A percentile compares a stretch with the other conserved stretches of the same genome.
Evolutionary conservation across 2,329 filamentous ascomycete species (phyloP).

Genomic region (Phialophora verrucosa): DNA sequence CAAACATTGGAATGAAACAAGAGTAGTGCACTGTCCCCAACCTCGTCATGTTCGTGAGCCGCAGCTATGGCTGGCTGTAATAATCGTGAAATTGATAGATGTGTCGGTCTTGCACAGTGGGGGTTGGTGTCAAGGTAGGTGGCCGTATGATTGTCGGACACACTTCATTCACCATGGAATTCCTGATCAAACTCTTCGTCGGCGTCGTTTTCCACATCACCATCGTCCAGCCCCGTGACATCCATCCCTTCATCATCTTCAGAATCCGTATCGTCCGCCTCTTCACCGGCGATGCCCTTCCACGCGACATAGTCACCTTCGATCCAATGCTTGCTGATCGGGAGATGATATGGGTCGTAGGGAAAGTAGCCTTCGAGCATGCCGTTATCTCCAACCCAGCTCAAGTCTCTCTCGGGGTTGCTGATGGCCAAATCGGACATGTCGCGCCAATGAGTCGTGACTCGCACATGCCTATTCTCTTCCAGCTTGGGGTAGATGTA

Average conservation of each 20-base stretch:
- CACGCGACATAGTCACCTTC: slow-evolving; percentile 82
- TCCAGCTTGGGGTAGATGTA: slow-evolving; percentile 90
- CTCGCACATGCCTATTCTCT: slow-evolving; percentile 84
- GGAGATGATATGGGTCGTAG: slow-evolving; percentile 94
- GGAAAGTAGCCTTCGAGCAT: slow-evolving; percentile 95
- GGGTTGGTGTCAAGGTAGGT: background rate
- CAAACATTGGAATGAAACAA: slow-evolving; percentile 4
- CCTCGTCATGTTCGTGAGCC: background rate
- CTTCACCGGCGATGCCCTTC: slow-evolving; percentile 73
- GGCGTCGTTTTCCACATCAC: slow-evolving; percentile 50
- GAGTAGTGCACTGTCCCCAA: background rate
- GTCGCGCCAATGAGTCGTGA: slow-evolving; percentile 38
- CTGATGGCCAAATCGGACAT: slow-evolving; percentile 48
- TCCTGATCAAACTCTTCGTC: slow-evolving; percentile 42
- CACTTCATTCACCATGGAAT: slow-evolving; percentile 26
- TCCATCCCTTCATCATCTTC: slow-evolving; percentile 51
- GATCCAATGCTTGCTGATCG: slow-evolving; percentile 85
- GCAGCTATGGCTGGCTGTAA: background rate
- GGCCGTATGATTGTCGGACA: background rate
- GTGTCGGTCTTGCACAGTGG: background rate
- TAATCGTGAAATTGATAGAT: background rate
- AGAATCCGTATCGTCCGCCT: slow-evolving; percentile 62
- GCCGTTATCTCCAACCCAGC: slow-evolving; percentile 71
- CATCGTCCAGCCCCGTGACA: slow-evolving; percentile 49
- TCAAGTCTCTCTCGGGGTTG: slow-evolving; percentile 61